A percentile compares a stretch with the other conserved stretches of the same genome.
phyloP scores from a whole-genome alignment of 2,329 filamentous ascomycete species.

The Penicillium sp. region DNA sequence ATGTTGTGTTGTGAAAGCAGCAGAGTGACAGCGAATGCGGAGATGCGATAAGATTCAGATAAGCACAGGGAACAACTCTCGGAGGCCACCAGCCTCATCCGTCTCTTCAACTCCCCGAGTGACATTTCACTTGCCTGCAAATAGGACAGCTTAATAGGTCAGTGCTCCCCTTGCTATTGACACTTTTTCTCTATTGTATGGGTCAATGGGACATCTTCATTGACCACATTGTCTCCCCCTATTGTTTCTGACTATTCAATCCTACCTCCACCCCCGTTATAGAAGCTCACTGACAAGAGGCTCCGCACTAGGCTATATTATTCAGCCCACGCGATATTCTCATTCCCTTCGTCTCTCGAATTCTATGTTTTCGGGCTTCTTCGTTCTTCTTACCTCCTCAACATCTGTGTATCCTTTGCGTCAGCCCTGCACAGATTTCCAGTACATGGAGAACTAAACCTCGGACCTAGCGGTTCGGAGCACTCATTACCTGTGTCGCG shows the following conservation, averaged over 20 bases:
- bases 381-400: slow-evolving; percentile 13
- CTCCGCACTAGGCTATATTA: slow-evolving; percentile 1
- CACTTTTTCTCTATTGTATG: neutral
- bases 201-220: neutral
- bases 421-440: slow-evolving; percentile 24
- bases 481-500: slow-evolving; percentile 24
- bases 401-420: slow-evolving; percentile 14
- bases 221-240: slow-evolving; percentile 9
- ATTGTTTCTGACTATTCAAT: slow-evolving; percentile 12
- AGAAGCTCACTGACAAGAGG: slow-evolving; percentile 12
- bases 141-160: slow-evolving; percentile 17
- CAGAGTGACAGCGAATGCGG: slow-evolving; percentile 25
- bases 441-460: slow-evolving; percentile 27
- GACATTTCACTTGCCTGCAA: slow-evolving; percentile 8
- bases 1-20: slow-evolving; percentile 4
- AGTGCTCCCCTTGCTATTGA: slow-evolving; percentile 3
- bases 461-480: slow-evolving; percentile 19
- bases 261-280: slow-evolving; percentile 3
- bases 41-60: slow-evolving; percentile 40
- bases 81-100: slow-evolving; percentile 23
- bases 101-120: slow-evolving; percentile 16
- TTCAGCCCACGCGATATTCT: neutral
- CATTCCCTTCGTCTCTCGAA: neutral
- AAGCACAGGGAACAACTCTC: slow-evolving; percentile 21
- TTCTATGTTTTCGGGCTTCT: slow-evolving; percentile 14